Base-by-base conservation (phyloP, 371 early-diverging fungal species). In the Mortierella sp. region DNA sequence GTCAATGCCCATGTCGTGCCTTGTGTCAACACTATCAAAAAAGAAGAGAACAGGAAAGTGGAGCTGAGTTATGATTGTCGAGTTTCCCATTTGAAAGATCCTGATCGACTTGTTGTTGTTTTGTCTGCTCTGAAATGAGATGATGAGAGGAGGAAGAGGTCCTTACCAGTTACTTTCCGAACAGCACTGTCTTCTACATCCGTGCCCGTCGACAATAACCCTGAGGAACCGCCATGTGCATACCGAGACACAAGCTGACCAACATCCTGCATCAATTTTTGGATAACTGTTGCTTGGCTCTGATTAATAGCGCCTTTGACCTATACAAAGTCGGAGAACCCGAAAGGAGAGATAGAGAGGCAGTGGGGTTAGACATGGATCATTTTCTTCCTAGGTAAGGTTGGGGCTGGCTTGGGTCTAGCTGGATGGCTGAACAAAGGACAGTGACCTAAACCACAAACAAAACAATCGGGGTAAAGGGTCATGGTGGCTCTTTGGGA, bases 201-300 rank as follows among this genome's bases (percentile, higher is more conserved):
- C 16, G 47, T 14, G 27, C 49, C 51, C 27, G 61, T 41, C 5
- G 64, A 39, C 29, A 63, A 46, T 17, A 67, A 45, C 14, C 57
- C 57, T 27, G 56, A 51, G 13, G 31, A 43, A 0, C 14, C 41
- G 27, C 54, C 57, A 21, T 58, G 45, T 9, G 73, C 47, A 49
- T 76, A 76, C 31, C 76, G 60, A 37, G 76, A 76, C 21, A 76
- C 76, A 39, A 76, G 51, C 51, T 68, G 76, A 16, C 76, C 76
- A 6, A 68, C 76, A 64, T 76, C 69, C 58, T 76, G 76, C 76
- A 76, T 76, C 55, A 76, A 14, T 31, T 76, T 76, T 49, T 76
- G 76, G 25, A 68, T 63, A n/a, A 60, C 56, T 24, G 68, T 68
- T 31, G 66, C 65, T 29, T 76, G 76, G 2, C 64, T 57, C 61